Base-by-base conservation (phyloP, 805 yeast species). In the Phaffomyces thermotolerans region DNA sequence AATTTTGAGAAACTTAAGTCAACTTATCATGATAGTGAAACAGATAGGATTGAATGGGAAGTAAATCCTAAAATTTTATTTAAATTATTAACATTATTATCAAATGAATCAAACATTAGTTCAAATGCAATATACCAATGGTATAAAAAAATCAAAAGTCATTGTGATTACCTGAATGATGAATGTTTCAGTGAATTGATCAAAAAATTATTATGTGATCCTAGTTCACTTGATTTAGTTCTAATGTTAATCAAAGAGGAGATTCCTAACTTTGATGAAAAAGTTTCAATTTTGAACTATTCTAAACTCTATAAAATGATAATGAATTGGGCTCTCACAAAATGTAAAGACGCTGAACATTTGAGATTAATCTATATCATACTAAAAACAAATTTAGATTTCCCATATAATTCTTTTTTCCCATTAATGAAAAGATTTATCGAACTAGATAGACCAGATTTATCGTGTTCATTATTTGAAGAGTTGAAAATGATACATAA, bases 381-480 rank as follows among this genome's bases (percentile, higher is more conserved):
- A 42, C 53, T 84, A 37, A 75, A 75, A 52, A 66, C 71, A 50
- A 71, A 74, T 41, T 81, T 83, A 56, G 36, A 64, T 29, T 67
- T 82, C 2, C 84, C 89, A 0, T 73, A 63, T 50, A 80, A 79
- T 6, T 64, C 75, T 4, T 82, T 80, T 54, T 65, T 75, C 23
- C 81, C 82, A 2, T 64, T 80, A 3, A 72, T 84, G 66, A 62
- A 69, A 49, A 74, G 72, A 53, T 79, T 83, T 51, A 72, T 83
- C 47, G 47, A 49, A 9, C 62, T 73, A 14, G 70, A 68, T 24
- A 64, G 84, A 31, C 78, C 85, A 22, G 76, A 80, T 50, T 78
- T 80, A 10, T 78, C 90, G 1, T 66, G 82, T 41, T 62, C 71
- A 24, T 69, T 84, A 13, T 82, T 84, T 62, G 73, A 82, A 44